Evolutionary conservation across 495 filamentous ascomycete species (phyloP), one percentile per base, ranked within the genome.

Genomic region (Talaromyces adpressus): DNA sequence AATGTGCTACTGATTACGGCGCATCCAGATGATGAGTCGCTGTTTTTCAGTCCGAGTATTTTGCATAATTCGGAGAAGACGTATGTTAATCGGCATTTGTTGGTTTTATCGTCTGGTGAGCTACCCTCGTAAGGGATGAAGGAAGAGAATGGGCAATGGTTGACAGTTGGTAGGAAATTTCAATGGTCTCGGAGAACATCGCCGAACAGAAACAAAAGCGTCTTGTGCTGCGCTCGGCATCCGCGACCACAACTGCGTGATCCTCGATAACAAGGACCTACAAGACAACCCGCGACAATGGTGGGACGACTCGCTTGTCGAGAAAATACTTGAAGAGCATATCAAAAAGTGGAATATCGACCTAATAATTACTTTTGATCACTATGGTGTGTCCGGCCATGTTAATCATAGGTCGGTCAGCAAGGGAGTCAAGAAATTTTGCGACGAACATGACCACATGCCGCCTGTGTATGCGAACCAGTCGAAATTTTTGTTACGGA

Each of bases 301-400:
- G 76, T 79, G 76, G 76, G 64, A 76, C 29, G 74, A 72, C 9
- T 64, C 64, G 0, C 63, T 73, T 16, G 69, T 79, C 52, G 68
- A 71, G n/a, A 20, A 41, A 12, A 68, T 72, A 3, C 71, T 77
- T 12, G 60, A 70, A 41, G 64, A 72, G 25, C 68, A 77, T 62
- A 72, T 77, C 57, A 62, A 60, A 23, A 73, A 72, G 45, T 79
- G 76, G 76, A 62, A 76, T 9, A 65, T 77, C 49, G 76, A 79
- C 63, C 66, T 77, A 71, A 79, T 79, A 64, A 69, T 79, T 61
- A 79, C 76, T 12, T 79, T 79, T 60, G 76, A 79, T 62, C 66
- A 70, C 34, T 75, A 75, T 36, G 76, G 76, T 52, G 72, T 79
- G 4, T 73, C 70, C 14, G 75, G 75, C 4, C 76, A 79, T 63